Evolutionary conservation across 1,139 yeast genomes (phyloP).

Genomic region (Nakaseomyces sp.): DNA sequence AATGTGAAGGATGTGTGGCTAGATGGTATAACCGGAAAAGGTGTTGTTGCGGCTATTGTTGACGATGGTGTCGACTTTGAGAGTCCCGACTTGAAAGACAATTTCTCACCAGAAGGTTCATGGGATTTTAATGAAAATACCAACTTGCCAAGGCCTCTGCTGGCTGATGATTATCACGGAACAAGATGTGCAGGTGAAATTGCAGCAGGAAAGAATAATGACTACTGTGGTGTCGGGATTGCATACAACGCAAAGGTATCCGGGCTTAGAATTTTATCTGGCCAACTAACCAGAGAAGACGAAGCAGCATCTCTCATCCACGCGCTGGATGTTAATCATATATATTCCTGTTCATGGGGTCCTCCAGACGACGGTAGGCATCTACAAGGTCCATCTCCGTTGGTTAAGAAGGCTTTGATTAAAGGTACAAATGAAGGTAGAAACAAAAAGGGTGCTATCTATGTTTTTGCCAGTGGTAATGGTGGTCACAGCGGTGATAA

Average conservation of each 20-base stretch:
- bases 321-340: conserved; percentile 74
- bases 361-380: conserved; percentile 90
- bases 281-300: conserved; percentile 68
- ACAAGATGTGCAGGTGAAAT: conserved; percentile 98
- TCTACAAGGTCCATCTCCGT: conserved; percentile 70
- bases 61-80: conserved; percentile 93
- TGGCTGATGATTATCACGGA: conserved; percentile 87
- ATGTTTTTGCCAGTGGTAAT: conserved; percentile 94
- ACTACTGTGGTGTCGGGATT: conserved; percentile 88
- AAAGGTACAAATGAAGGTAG: conserved; percentile 86
- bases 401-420: conserved; percentile 74
- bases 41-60: conserved; percentile 75
- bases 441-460: conserved; percentile 70
- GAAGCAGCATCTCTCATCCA: conserved; percentile 85
- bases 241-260: conserved; percentile 81
- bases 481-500: conserved; percentile 81
- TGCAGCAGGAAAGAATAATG: conserved; percentile 76
- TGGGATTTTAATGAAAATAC: conserved; percentile 86
- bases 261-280: conserved; percentile 84
- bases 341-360: conserved; percentile 98
- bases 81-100: conserved; percentile 58
- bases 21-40: conserved; percentile 72
- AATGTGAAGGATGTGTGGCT: conserved; percentile 85
- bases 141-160: conserved; percentile 67
- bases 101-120: conserved; percentile 68